Percentiles rank a stretch among this genome's conserved stretches.
phyloP scores from a whole-genome alignment of 2,329 filamentous ascomycete genomes.

The Nigrospora osmanthi region DNA sequence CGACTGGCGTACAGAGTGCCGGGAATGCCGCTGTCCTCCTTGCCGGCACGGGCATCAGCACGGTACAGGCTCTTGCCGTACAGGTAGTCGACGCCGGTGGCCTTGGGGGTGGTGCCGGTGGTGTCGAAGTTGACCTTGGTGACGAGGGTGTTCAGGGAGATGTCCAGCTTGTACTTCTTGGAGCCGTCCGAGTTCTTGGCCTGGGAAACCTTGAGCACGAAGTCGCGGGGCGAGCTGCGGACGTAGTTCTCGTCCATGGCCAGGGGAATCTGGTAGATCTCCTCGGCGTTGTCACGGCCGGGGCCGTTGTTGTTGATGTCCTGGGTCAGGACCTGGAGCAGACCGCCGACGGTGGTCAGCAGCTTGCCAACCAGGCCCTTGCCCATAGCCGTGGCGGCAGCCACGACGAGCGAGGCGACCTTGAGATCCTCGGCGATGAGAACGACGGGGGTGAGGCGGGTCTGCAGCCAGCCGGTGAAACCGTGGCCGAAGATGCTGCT shows the following conservation, averaged over 20 bases:
- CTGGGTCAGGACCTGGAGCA: slow-evolving; percentile 38
- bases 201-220: slow-evolving; percentile 40
- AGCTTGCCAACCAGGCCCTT: slow-evolving; percentile 11
- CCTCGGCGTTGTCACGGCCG: not conserved
- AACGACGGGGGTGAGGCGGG: slow-evolving; percentile 25
- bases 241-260: slow-evolving; percentile 27
- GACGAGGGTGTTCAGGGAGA: slow-evolving; percentile 27
- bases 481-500: slow-evolving; percentile 27
- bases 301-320: not conserved
- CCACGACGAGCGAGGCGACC: slow-evolving; percentile 34
- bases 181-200: slow-evolving; percentile 36
- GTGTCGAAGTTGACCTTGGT: slow-evolving; percentile 31
- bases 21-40: slow-evolving; percentile 10
- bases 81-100: slow-evolving; percentile 32
- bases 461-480: slow-evolving; percentile 16
- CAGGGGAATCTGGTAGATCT: slow-evolving; percentile 40
- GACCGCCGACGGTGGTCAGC: slow-evolving; percentile 2
- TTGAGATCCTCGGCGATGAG: slow-evolving; percentile 36
- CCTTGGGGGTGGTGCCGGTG: slow-evolving; percentile 18
- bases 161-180: slow-evolving; percentile 30
- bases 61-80: slow-evolving; percentile 31
- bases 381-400: slow-evolving; percentile 33
- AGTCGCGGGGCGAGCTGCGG: slow-evolving; percentile 42
- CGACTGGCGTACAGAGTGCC: slow-evolving; percentile 27
- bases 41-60: slow-evolving; percentile 27